Evolutionary conservation across 768 basidiomycete genomes (phyloP).

Genomic region (Tylopilus felleus): DNA sequence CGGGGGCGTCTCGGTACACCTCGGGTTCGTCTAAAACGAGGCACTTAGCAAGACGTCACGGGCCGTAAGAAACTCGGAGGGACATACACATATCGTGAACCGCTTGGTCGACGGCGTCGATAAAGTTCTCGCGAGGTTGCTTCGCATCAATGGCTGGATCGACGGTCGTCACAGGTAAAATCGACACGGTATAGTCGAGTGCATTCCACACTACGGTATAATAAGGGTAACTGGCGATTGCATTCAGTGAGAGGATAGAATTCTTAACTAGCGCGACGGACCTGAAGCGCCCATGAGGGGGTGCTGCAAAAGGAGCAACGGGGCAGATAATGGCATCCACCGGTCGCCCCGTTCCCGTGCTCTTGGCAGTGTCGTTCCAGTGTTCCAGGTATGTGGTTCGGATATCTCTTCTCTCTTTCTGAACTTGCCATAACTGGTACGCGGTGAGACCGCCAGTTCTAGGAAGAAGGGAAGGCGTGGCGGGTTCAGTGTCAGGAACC

Average conservation of each 20-base stretch:
- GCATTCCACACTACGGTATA: conserved; percentile 68
- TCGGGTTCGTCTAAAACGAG: conserved; percentile 51
- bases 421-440: conserved; percentile 66
- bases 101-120: conserved; percentile 43
- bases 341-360: conserved; percentile 66
- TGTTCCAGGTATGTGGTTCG: conserved; percentile 57
- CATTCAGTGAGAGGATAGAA: conserved; percentile 1
- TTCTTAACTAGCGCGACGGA: conserved; percentile 25
- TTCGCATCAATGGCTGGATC: conserved; percentile 51
- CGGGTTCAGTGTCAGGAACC: conserved; percentile 30
- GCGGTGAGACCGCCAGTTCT: conserved; percentile 38
- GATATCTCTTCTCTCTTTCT: conserved; percentile 44
- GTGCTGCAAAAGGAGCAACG: conserved; percentile 54
- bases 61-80: background rate
- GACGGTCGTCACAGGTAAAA: conserved; percentile 64
- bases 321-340: conserved; percentile 75
- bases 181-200: conserved; percentile 60
- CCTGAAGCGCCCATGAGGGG: conserved; percentile 60
- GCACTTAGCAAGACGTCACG: background rate
- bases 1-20: conserved; percentile 53
- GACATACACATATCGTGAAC: conserved; percentile 55
- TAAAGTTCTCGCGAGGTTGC: conserved; percentile 44
- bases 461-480: conserved; percentile 23
- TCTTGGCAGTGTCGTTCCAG: conserved; percentile 52
- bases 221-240: conserved; percentile 36